Evolutionary conservation across 768 basidiomycete species (phyloP).

Genomic region (Lactarius deliciosus): DNA sequence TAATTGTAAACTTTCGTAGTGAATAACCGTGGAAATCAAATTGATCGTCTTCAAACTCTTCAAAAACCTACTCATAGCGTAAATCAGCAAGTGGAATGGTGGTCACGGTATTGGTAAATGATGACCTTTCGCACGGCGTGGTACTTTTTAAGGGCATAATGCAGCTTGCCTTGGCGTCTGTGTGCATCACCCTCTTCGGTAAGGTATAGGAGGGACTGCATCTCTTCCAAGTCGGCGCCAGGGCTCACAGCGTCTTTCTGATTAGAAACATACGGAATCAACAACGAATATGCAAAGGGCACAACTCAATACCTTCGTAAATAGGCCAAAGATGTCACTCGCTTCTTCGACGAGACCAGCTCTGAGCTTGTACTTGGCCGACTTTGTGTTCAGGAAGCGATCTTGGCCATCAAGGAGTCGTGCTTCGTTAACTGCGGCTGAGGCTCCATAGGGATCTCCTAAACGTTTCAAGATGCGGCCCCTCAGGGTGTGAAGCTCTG

Average conservation of each 20-base stretch:
- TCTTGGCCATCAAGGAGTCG: slow-evolving; percentile 89
- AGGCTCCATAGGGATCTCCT: slow-evolving; percentile 77
- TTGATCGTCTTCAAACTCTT: slow-evolving; percentile 90
- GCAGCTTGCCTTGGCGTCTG: slow-evolving; percentile 58
- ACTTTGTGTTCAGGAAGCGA: slow-evolving; percentile 91
- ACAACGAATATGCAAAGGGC: neutral
- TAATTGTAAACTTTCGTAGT: slow-evolving; percentile 83
- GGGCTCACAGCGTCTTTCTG: slow-evolving; percentile 85
- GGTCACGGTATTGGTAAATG: slow-evolving; percentile 8
- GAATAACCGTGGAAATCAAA: slow-evolving; percentile 98
- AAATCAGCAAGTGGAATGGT: slow-evolving; percentile 12
- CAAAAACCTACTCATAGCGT: slow-evolving; percentile 57
- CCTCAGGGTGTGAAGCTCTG: slow-evolving; percentile 81
- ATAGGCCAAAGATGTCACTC: slow-evolving; percentile 69
- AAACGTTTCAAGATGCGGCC: slow-evolving; percentile 84
- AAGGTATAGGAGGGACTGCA: slow-evolving; percentile 91
- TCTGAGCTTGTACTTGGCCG: slow-evolving; percentile 85
- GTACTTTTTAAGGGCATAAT: slow-evolving; percentile 84
- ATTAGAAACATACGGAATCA: neutral
- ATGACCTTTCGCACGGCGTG: slow-evolving; percentile 69
- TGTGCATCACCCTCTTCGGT: slow-evolving; percentile 79
- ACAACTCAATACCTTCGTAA: slow-evolving; percentile 70
- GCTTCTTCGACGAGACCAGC: slow-evolving; percentile 82
- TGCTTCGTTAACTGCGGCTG: slow-evolving; percentile 75
- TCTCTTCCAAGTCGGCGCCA: slow-evolving; percentile 82